Conservation (phyloP, 2,329 filamentous ascomycete genomes). For the Neoscytalidium dimidiatum region DNA sequence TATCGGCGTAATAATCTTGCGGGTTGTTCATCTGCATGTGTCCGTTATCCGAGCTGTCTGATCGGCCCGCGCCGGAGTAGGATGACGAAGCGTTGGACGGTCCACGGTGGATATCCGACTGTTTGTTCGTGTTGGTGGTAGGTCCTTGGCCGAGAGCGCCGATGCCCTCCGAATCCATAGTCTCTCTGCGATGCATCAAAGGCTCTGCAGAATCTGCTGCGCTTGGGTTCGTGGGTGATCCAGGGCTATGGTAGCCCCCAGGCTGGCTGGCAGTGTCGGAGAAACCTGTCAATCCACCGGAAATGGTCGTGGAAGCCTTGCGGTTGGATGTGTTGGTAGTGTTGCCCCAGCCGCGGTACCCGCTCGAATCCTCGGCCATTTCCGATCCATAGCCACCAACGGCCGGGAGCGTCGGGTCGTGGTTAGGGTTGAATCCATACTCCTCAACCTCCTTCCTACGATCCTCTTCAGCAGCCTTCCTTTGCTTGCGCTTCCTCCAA, state of each 20-base stretch:
- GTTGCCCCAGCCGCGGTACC: constrained; percentile 94
- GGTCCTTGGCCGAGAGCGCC: constrained; percentile 74
- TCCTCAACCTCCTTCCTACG: constrained; percentile 96
- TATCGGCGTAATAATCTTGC: constrained; percentile 56
- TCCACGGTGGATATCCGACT: constrained; percentile 74
- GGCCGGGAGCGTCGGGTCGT: constrained; percentile 76
- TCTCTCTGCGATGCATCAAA: constrained; percentile 52
- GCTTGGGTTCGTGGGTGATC: constrained; percentile 65
- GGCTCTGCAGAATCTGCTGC: constrained; percentile 72
- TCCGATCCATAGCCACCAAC: constrained; percentile 62
- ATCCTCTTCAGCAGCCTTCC: constrained; percentile 81
- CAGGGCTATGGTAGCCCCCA: constrained; percentile 52
- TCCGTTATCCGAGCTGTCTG: constrained; percentile 62
- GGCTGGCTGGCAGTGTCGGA: constrained; percentile 68
- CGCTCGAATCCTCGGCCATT: constrained; percentile 73
- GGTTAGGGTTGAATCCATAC: constrained; percentile 97
- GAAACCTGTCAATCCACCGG: constrained; percentile 66
- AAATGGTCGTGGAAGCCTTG: constrained; percentile 88
- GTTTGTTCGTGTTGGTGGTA: constrained; percentile 61
- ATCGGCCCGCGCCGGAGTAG: constrained; percentile 80
- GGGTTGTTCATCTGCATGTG: constrained; percentile 48
- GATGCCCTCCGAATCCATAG: constrained; percentile 74
- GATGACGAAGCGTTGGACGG: constrained; percentile 95
- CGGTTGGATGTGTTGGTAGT: constrained; percentile 69
- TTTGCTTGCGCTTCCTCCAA: constrained; percentile 86